Evolutionary conservation across 176 grass and related monocot genomes (phyloP).

Genomic region (Avena sativa): DNA sequence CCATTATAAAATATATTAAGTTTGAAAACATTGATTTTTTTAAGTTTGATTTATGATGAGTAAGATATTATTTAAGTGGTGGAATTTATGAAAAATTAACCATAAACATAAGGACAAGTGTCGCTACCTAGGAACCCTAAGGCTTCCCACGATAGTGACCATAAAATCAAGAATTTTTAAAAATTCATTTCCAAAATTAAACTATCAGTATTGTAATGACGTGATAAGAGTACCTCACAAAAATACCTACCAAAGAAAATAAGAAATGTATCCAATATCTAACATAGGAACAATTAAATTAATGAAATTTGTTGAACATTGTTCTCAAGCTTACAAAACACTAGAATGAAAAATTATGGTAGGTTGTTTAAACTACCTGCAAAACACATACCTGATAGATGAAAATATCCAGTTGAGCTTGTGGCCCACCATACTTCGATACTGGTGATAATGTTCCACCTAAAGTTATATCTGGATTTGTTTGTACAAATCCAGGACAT

Average conservation of each 20-base stretch:
- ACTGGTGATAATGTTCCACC: background rate
- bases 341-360: background rate
- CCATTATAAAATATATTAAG: background rate
- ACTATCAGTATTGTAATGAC: background rate
- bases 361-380: background rate
- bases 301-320: background rate
- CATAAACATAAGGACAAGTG: background rate
- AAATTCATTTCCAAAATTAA: background rate
- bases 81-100: background rate
- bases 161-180: background rate
- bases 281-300: background rate
- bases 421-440: background rate
- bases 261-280: background rate
- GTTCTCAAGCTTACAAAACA: background rate
- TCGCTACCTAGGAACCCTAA: background rate
- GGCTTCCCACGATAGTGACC: background rate
- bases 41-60: background rate
- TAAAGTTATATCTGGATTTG: background rate
- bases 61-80: background rate
- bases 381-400: slow-evolving; percentile 1
- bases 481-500: slow-evolving; percentile 21
- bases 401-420: background rate
- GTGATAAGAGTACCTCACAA: background rate
- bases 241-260: background rate
- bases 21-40: background rate